phyloP scores from a whole-genome alignment of 2,329 filamentous ascomycete species.

The Hypocreales sp. region DNA sequence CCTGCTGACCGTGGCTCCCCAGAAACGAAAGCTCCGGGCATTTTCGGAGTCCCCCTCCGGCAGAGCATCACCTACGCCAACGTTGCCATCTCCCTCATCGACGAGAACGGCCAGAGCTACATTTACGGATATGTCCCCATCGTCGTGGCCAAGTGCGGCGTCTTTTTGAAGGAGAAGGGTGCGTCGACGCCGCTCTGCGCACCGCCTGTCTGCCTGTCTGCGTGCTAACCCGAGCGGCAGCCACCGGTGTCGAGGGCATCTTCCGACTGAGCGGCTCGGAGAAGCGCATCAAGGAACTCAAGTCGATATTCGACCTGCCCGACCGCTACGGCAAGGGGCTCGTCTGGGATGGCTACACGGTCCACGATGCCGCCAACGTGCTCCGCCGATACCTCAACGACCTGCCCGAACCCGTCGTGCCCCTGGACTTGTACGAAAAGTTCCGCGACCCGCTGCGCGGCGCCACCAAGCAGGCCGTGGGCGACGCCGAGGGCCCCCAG shows the following conservation, averaged over 20 bases:
- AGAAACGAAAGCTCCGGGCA: slow-evolving; percentile 49
- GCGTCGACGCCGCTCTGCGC: slow-evolving; percentile 4
- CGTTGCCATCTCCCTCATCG: slow-evolving; percentile 89
- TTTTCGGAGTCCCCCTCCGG: slow-evolving; percentile 87
- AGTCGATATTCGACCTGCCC: slow-evolving; percentile 81
- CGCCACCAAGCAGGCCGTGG: slow-evolving; percentile 56
- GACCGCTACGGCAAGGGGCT: slow-evolving; percentile 93
- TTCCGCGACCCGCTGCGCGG: slow-evolving; percentile 73
- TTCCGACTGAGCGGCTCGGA: slow-evolving; percentile 93
- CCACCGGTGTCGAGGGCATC: slow-evolving; percentile 88
- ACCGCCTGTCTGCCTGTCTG: too few species aligned
- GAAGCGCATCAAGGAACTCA: slow-evolving; percentile 95
- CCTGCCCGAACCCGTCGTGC: slow-evolving; percentile 90
- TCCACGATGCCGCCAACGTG: slow-evolving; percentile 96
- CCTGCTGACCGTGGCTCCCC: slow-evolving; percentile 8
- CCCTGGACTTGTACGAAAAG: slow-evolving; percentile 78
- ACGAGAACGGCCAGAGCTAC: slow-evolving; percentile 85
- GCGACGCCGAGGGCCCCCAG: slow-evolving; percentile 52
- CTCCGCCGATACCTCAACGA: slow-evolving; percentile 91
- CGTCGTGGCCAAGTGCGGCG: slow-evolving; percentile 93
- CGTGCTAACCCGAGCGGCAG: too few species aligned
- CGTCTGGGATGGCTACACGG: slow-evolving; percentile 94
- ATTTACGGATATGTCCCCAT: slow-evolving; percentile 98
- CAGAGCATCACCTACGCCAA: slow-evolving; percentile 96
- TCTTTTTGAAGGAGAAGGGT: slow-evolving; percentile 98